Evolutionary conservation across 1,139 yeast species (phyloP).

Genomic region (Zygoascus hellenicus): DNA sequence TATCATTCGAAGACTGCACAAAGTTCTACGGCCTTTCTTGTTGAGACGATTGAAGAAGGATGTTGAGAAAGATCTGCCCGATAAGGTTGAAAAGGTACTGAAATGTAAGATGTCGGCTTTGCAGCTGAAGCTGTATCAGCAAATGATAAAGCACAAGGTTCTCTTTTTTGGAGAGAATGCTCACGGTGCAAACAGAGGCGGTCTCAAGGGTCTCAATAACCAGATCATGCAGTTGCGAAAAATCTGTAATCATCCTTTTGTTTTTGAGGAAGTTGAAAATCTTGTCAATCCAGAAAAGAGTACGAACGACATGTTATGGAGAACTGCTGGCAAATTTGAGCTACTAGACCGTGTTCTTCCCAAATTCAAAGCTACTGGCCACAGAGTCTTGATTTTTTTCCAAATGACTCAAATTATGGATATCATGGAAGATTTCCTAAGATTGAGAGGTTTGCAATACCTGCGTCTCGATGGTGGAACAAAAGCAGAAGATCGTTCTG

Average conservation of each 20-base stretch:
- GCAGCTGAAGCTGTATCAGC: conserved; percentile 77
- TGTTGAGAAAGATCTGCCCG: conserved; percentile 94
- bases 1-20: conserved; percentile 91
- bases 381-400: conserved; percentile 86
- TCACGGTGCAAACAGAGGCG: conserved; percentile 47
- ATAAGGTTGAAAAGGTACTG: conserved; percentile 89
- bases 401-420: conserved; percentile 99
- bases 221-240: conserved; percentile 94
- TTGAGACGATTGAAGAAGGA: conserved; percentile 93
- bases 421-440: conserved; percentile 91
- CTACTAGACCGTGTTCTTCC: conserved; percentile 82
- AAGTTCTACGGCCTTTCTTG: conserved; percentile 90
- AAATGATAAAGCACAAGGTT: conserved; percentile 84
- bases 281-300: conserved; percentile 72
- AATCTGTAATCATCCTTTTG: conserved; percentile 96
- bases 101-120: conserved; percentile 91
- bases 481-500: conserved; percentile 90
- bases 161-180: conserved; percentile 68
- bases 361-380: conserved; percentile 79
- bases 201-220: conserved; percentile 87
- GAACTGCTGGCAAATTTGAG: conserved; percentile 91
- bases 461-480: conserved; percentile 92
- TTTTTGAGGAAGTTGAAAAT: conserved; percentile 89
- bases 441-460: conserved; percentile 68
- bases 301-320: conserved; percentile 62